Evolutionary conservation across 2,329 filamentous ascomycete species (phyloP), one percentile per base, ranked within the genome.

Genomic region (Colletotrichum acutatum): DNA sequence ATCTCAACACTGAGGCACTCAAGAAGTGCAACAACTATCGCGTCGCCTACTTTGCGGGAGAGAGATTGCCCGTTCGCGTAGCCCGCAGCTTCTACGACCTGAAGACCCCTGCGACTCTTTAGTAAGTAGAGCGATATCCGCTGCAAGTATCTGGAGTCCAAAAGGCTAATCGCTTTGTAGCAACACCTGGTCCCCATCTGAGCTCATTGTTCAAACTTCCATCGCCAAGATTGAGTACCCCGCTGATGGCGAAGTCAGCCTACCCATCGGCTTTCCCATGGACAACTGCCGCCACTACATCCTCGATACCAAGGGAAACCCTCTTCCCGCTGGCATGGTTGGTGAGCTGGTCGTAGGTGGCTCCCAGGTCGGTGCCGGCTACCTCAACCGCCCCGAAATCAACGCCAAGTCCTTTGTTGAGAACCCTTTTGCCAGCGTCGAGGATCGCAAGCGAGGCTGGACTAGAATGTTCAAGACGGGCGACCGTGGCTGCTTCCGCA

Each of bases 391-490:
- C 42, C 42, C 42, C 42, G 42, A 49, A 1, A 49, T 49, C 42
- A 49, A 49, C 42, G 19, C 42, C 8, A 49, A 49, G 42, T 49
- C 42, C 12, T 49, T 49, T n/a, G 42, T 49, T 1, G 42, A 49
- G 42, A 74, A 75, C 22, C 74, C 74, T 1, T 77, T 78, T 71
- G 76, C 77, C 7, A 74, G 74, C 1, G 68, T 77, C 24, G 81
- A 80, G 3, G 76, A 75, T 2, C 42, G 56, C 42, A 42, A 69
- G 26, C 57, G 71, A 2, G 76, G 78, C 1, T 77, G 79, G 71
- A 83, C 83, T 52, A 71, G 80, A 52, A 86, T 84, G 79, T 85
- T 84, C 71, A 74, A 77, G 30, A 87, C 85, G 0, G 85, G 86
- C 5, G 86, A 87, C 74, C 67, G 76, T 1, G 84, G 80, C 4